phyloP scores from a whole-genome alignment of 208 protist species.

The Trypanosoma congolense region DNA sequence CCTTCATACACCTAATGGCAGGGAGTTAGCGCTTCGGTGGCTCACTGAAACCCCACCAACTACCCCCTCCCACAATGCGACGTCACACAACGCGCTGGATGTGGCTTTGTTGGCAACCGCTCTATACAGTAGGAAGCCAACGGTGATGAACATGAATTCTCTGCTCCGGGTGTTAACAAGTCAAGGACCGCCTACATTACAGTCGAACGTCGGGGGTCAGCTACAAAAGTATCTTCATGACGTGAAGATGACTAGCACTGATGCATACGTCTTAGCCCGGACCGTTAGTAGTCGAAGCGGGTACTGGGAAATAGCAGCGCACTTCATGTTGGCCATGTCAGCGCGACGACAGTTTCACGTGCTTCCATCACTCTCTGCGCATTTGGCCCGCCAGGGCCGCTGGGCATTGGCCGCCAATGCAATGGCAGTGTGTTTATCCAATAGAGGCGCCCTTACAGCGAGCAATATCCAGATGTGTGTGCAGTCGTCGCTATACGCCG shows the following conservation, averaged over 20 bases:
- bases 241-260: constrained; percentile 21
- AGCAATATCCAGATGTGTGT: constrained; percentile 53
- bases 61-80: not conserved
- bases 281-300: constrained; percentile 55
- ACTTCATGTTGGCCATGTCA: constrained; percentile 61
- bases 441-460: constrained; percentile 31
- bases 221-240: constrained; percentile 8
- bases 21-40: constrained; percentile 27
- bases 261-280: constrained; percentile 55
- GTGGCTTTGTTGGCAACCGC: constrained; percentile 14
- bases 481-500: constrained; percentile 46
- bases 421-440: constrained; percentile 68
- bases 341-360: constrained; percentile 44
- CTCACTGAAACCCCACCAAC: constrained; percentile 7
- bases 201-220: not conserved
- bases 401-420: constrained; percentile 43
- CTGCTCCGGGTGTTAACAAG: constrained; percentile 37
- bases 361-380: constrained; percentile 35
- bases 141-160: constrained; percentile 69
- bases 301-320: constrained; percentile 41
- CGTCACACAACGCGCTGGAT: not conserved
- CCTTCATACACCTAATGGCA: constrained; percentile 30
- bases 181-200: constrained; percentile 1
- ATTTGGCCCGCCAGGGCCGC: constrained; percentile 41
- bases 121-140: constrained; percentile 48